phyloP scores from a whole-genome alignment of 176 grass and related monocot genomes.

The Thalia dealbata region DNA sequence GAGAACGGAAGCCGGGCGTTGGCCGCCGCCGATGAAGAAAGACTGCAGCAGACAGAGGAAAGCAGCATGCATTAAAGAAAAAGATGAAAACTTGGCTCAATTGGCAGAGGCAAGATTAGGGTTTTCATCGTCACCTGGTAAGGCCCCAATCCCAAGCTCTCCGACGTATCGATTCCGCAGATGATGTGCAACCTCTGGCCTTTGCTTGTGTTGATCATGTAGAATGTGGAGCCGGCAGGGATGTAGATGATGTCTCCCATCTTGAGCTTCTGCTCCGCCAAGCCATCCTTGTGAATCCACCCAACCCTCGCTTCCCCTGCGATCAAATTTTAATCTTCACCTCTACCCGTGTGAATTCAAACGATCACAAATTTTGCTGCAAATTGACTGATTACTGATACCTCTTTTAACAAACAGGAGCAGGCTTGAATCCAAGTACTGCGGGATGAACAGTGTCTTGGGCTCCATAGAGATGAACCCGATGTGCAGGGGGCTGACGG shows the following conservation, averaged over 20 bases:
- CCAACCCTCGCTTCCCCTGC: slow-evolving; percentile 65
- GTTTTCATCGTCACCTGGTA: slow-evolving; percentile 37
- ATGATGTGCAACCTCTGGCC: slow-evolving; percentile 71
- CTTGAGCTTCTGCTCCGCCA: slow-evolving; percentile 69
- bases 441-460: slow-evolving; percentile 78
- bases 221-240: slow-evolving; percentile 70
- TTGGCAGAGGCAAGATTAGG: not conserved
- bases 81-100: not conserved
- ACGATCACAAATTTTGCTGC: not conserved
- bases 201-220: slow-evolving; percentile 66
- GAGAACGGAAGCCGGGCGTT: slow-evolving; percentile 31
- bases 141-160: slow-evolving; percentile 44
- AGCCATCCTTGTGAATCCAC: slow-evolving; percentile 51
- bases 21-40: slow-evolving; percentile 63
- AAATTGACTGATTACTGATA: slow-evolving; percentile 1
- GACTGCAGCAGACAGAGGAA: slow-evolving; percentile 26
- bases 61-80: not conserved
- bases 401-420: slow-evolving; percentile 64
- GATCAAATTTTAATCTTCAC: too few relatives aligned
- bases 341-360: too few relatives aligned
- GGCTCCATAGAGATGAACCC: slow-evolving; percentile 90
- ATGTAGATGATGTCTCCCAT: slow-evolving; percentile 89
- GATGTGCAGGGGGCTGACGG: slow-evolving; percentile 37
- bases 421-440: slow-evolving; percentile 75
- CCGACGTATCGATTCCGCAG: slow-evolving; percentile 72